Conservation (phyloP, 768 basidiomycete genomes). For the Lentinula guzmanii region DNA sequence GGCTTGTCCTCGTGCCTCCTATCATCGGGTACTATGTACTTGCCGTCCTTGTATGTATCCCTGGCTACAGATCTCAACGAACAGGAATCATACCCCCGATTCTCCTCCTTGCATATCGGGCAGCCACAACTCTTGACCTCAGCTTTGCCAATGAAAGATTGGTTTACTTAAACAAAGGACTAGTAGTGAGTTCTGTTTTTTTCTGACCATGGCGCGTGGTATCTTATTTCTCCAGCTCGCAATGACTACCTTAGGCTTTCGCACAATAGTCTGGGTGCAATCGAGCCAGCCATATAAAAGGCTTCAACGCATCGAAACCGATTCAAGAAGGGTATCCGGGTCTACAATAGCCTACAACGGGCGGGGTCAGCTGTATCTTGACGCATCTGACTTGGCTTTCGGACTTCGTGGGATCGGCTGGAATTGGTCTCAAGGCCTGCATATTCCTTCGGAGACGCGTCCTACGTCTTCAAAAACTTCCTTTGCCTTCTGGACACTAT, state of each 20-base stretch:
- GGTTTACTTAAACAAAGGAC: constrained; percentile 36
- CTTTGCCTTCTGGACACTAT: constrained; percentile 30
- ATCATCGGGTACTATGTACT: neutral
- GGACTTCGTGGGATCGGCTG: constrained; percentile 57
- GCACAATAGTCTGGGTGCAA: constrained; percentile 35
- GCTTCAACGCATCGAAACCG: neutral
- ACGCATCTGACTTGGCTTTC: constrained; percentile 44
- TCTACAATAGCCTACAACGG: neutral
- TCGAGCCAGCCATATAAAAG: constrained; percentile 18
- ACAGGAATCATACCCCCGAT: neutral
- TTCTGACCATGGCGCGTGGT: neutral
- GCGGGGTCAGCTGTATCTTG: constrained; percentile 14
- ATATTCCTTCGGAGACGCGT: constrained; percentile 36
- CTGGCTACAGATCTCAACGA: neutral
- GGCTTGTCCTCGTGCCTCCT: neutral
- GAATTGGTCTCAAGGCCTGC: constrained; percentile 47
- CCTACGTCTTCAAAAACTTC: constrained; percentile 25
- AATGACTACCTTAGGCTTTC: constrained; percentile 28
- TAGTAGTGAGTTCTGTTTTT: constrained; percentile 28
- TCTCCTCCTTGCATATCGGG: constrained; percentile 1
- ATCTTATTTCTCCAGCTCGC: constrained; percentile 24
- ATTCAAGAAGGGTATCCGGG: constrained; percentile 14
- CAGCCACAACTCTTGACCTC: neutral
- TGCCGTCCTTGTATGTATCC: neutral
- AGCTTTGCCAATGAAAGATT: constrained; percentile 15